Evolutionary conservation across 345 rosid genomes (phyloP).

Genomic region (Kandelia obovata): DNA sequence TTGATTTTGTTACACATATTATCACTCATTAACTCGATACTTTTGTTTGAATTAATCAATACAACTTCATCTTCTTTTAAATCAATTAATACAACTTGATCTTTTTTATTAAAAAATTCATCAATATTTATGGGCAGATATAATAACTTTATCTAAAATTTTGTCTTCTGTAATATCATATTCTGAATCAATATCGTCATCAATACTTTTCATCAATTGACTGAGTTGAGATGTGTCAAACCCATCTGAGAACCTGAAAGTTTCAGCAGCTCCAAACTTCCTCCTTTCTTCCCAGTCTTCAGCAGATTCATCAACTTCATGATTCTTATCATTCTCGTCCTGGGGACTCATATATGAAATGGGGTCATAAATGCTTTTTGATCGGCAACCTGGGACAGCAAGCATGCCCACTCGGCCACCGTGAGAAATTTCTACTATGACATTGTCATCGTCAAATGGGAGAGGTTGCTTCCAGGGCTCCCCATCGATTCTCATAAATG

Average conservation of each 20-base stretch:
- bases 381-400: slow-evolving; percentile 45
- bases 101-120: too few species aligned
- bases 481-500: slow-evolving; percentile 75
- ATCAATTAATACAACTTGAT: too few species aligned
- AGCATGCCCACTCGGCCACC: slow-evolving; percentile 62
- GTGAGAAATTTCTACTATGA: slow-evolving; percentile 57
- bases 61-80: too few species aligned
- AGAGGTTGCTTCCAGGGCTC: slow-evolving; percentile 83
- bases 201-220: background rate
- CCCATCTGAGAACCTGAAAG: slow-evolving; percentile 48
- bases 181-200: too few species aligned
- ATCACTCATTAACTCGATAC: too few species aligned
- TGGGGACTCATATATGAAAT: slow-evolving; percentile 18
- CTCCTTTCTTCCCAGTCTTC: slow-evolving; percentile 48
- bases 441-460: slow-evolving; percentile 54
- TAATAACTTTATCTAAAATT: too few species aligned
- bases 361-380: slow-evolving; percentile 44
- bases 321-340: slow-evolving; percentile 17
- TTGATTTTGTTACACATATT: too few species aligned
- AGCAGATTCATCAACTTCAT: slow-evolving; percentile 30
- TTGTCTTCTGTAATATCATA: too few species aligned
- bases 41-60: too few species aligned
- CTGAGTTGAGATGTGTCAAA: slow-evolving; percentile 49
- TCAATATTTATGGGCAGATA: too few species aligned
- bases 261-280: slow-evolving; percentile 65